Evolutionary conservation across 768 basidiomycete genomes (phyloP).

Genomic region (Tricholoma hemisulphureum): DNA sequence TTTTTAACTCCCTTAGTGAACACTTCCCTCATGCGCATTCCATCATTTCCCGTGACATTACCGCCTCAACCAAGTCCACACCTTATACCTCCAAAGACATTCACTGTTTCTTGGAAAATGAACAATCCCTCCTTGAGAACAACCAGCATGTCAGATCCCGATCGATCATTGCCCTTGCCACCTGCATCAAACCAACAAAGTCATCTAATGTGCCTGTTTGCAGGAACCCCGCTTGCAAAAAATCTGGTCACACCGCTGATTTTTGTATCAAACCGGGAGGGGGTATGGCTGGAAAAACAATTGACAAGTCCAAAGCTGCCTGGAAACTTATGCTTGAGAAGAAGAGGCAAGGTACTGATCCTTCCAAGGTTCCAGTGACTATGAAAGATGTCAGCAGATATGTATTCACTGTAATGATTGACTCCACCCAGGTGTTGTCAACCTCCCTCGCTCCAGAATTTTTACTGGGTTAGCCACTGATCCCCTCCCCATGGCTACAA

Average conservation of each 20-base stretch:
- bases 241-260: slow-evolving; percentile 15
- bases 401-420: not conserved
- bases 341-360: not conserved
- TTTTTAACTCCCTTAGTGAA: slow-evolving; percentile 13
- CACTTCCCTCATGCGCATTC: slow-evolving; percentile 3
- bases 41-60: slow-evolving; percentile 21
- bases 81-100: slow-evolving; percentile 12
- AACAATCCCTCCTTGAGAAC: not conserved
- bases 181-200: not conserved
- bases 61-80: not conserved
- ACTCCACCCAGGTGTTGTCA: not conserved
- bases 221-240: slow-evolving; percentile 8
- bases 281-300: slow-evolving; percentile 27
- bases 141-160: not conserved
- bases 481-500: not conserved
- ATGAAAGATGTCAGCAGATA: not conserved
- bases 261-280: slow-evolving; percentile 23
- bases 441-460: not conserved
- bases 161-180: slow-evolving; percentile 1
- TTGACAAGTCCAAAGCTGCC: slow-evolving; percentile 15
- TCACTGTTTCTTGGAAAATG: not conserved
- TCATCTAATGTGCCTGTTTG: not conserved
- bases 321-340: slow-evolving; percentile 1
- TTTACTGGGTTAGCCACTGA: slow-evolving; percentile 8
- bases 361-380: not conserved